These are phyloP conservation scores for Trametes punicea DNA, from an alignment of 768 basidiomycete genomes.

Conservation along the genomic window DNA sequence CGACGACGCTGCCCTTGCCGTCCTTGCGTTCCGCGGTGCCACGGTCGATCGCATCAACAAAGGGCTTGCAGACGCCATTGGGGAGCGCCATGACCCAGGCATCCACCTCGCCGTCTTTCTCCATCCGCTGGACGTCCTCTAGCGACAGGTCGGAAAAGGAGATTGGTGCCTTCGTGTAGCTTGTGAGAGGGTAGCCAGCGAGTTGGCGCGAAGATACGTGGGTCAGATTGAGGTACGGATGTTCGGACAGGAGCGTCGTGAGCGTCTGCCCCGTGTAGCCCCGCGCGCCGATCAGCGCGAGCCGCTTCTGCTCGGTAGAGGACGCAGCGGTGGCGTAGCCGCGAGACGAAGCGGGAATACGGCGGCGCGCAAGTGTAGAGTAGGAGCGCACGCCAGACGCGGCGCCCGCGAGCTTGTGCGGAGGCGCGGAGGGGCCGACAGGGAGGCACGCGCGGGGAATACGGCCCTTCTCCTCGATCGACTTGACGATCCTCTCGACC, in stretches of 20 bases:
- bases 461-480: slow-evolving; percentile 70
- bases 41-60: slow-evolving; percentile 89
- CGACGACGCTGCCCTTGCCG: slow-evolving; percentile 66
- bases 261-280: slow-evolving; percentile 95
- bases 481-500: slow-evolving; percentile 79
- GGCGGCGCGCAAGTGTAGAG: slow-evolving; percentile 53
- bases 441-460: slow-evolving; percentile 91
- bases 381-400: slow-evolving; percentile 48
- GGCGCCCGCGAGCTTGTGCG: slow-evolving; percentile 40
- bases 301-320: slow-evolving; percentile 72
- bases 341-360: slow-evolving; percentile 48
- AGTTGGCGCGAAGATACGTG: slow-evolving; percentile 97
- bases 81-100: slow-evolving; percentile 99
- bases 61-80: slow-evolving; percentile 96
- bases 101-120: slow-evolving; percentile 86
- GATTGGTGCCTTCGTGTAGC: slow-evolving; percentile 74
- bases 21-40: slow-evolving; percentile 55
- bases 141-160: slow-evolving; percentile 78
- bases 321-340: slow-evolving; percentile 76
- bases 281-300: slow-evolving; percentile 94
- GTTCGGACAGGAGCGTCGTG: slow-evolving; percentile 79
- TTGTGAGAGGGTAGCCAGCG: slow-evolving; percentile 72
- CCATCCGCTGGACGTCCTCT: slow-evolving; percentile 83
- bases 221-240: slow-evolving; percentile 86
- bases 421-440: slow-evolving; percentile 69